phyloP scores from a whole-genome alignment of 805 yeast species.

The Candida tibetensis region DNA sequence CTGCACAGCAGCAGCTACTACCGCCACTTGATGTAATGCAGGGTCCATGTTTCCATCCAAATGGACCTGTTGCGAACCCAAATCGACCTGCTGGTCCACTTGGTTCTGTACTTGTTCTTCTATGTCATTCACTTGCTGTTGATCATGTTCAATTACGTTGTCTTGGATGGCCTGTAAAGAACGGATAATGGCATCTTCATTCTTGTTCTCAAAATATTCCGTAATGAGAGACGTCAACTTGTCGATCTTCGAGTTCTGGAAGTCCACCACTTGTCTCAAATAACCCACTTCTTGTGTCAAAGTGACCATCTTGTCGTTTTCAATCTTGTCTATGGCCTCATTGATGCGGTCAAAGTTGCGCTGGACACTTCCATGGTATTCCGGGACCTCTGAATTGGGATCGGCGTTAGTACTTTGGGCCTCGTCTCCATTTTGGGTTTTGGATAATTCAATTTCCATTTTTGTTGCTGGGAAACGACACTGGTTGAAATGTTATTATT shows the following conservation, averaged over 20 bases:
- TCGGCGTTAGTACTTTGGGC: background rate
- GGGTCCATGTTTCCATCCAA: constrained; percentile 42
- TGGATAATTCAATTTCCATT: constrained; percentile 4
- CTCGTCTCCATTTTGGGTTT: background rate
- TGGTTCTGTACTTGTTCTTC: constrained; percentile 21
- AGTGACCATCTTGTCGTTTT: constrained; percentile 13
- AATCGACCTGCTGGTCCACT: constrained; percentile 17
- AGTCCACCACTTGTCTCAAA: constrained; percentile 35
- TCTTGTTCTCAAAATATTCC: constrained; percentile 31
- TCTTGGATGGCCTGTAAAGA: constrained; percentile 30
- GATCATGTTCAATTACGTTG: constrained; percentile 14
- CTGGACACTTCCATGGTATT: constrained; percentile 1
- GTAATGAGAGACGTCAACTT: constrained; percentile 33
- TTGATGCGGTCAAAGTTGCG: constrained; percentile 3
- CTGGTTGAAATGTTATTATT: constrained; percentile 6
- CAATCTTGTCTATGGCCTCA: constrained; percentile 6
- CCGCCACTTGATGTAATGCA: constrained; percentile 39
- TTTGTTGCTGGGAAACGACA: background rate
- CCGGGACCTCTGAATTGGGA: background rate
- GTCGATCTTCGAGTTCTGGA: constrained; percentile 37
- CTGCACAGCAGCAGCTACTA: constrained; percentile 36
- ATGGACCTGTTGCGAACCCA: constrained; percentile 15
- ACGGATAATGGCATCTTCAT: constrained; percentile 26
- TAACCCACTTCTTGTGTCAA: constrained; percentile 33
- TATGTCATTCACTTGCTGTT: constrained; percentile 18